Conservation (phyloP, 2,329 filamentous ascomycete genomes). For the Exophiala calicioides region DNA sequence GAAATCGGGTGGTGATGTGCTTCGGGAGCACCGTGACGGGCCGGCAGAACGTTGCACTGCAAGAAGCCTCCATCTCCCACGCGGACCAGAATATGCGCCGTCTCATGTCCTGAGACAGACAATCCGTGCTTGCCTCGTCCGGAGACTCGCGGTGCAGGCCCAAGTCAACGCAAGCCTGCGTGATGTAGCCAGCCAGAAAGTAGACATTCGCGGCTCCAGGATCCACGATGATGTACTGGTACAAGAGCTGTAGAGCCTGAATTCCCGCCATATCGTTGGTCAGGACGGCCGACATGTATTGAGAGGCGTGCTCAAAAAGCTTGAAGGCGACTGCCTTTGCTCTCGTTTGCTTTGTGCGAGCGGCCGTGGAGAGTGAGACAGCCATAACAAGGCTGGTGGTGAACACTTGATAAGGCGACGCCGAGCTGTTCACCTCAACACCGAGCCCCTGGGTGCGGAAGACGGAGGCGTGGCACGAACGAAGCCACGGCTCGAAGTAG, state of each 20-base stretch:
- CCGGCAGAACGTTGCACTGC: background rate
- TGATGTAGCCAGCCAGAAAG: conserved; percentile 6
- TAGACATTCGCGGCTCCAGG: conserved; percentile 8
- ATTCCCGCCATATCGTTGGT: conserved; percentile 8
- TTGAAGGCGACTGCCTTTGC: conserved; percentile 1
- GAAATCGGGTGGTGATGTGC: conserved; percentile 2
- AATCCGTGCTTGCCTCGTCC: background rate
- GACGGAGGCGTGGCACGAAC: background rate
- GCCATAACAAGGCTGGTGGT: conserved; percentile 9
- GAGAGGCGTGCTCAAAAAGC: conserved; percentile 6
- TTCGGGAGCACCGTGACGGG: conserved; percentile 1
- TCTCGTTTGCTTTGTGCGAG: conserved; percentile 1
- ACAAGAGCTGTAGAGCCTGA: conserved; percentile 5
- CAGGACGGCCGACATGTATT: conserved; percentile 3
- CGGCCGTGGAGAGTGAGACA: conserved; percentile 7
- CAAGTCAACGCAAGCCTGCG: conserved; percentile 10
- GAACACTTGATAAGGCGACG: conserved; percentile 1
- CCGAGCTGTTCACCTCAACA: background rate
- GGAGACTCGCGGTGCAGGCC: conserved; percentile 6
- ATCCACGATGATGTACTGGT: conserved; percentile 6
- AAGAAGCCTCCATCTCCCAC: conserved; percentile 5
- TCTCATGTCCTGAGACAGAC: conserved; percentile 1
- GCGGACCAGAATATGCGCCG: conserved; percentile 10
- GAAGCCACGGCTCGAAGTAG: background rate
- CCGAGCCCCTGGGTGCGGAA: background rate